Evolutionary conservation across 2,329 filamentous ascomycete species (phyloP), one percentile per base, ranked within the genome.

Genomic region (Pseudohalonectria lignicola): DNA sequence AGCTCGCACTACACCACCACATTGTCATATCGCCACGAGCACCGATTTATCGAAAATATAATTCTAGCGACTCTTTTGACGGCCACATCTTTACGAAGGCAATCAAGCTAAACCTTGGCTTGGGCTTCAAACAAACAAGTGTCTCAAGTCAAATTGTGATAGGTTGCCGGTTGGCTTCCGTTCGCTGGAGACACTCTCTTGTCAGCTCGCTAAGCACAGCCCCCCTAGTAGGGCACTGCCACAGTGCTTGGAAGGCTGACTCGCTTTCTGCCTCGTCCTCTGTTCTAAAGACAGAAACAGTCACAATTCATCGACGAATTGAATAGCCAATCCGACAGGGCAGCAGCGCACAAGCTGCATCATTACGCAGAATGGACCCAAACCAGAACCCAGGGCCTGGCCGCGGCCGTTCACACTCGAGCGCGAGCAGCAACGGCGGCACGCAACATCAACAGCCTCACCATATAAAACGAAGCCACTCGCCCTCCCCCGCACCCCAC

Each of bases 401-500:
- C 47, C 65, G 72, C 55, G 74, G 74, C 54, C 75, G 76, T 53
- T 80, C 77, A 49, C 73, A 70, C 48, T 79, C 78, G 52, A 65
- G 66, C 53, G 67, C 67, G 46, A 68, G 72, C 52, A 32, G 16
- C 17, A 19, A 5, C 20, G 36, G n/a, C 19, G 29, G 28, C 10
- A 19, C 18, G 7, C 35, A 37, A 15, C 69, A 69, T 49, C 67
- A 73, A 52, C 61, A 60, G 54, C 56, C 65, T 64, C 69, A 76
- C 78, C n/a, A n/a, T n/a, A 80, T 82, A 79, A 82, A 71, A 57
- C 75, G 76, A 57, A 71, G 64, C 48, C 76, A 76, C 58, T 80
- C 78, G 50, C 74, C 76, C 50, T 75, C 76, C 10, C 43, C 39
- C 10, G 47, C 46, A 54, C 72, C 71, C 56, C 69, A 57, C 51